Percentiles rank a stretch among this genome's conserved stretches.
Conservation (phyloP, 1,139 yeast species). For the Hemisphaericaspora xylanilytica region DNA sequence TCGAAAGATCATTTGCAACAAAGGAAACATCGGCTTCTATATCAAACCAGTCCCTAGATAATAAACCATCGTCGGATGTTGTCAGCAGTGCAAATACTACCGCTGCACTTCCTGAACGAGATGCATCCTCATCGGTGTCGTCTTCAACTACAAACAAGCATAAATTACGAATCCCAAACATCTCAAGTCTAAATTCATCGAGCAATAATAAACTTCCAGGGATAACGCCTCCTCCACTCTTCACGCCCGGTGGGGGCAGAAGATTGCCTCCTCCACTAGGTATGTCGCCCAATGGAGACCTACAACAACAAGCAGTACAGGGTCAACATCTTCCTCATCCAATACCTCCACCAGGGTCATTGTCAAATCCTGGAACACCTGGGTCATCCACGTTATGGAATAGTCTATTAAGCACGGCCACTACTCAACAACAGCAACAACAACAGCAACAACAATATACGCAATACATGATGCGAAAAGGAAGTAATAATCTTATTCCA, state of each 20-base stretch:
- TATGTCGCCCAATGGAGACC: constrained; percentile 35
- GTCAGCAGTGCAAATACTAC: not conserved
- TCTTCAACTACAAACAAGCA: constrained; percentile 25
- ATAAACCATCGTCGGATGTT: too few relatives aligned
- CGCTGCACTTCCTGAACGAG: constrained; percentile 4
- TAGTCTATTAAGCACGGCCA: constrained; percentile 42
- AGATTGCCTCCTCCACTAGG: constrained; percentile 60
- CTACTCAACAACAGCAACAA: constrained; percentile 17
- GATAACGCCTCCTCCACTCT: constrained; percentile 54
- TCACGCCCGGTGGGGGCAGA: constrained; percentile 64
- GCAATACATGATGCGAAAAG: constrained; percentile 7
- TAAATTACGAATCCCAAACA: constrained; percentile 35
- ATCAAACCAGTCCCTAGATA: constrained; percentile 1
- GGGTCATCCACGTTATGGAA: constrained; percentile 47
- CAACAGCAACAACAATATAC: constrained; percentile 9
- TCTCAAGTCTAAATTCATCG: constrained; percentile 23
- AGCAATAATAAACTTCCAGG: constrained; percentile 34
- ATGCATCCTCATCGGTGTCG: constrained; percentile 4
- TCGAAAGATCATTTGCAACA: constrained; percentile 86
- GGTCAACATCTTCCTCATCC: constrained; percentile 4
- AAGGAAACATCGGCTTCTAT: constrained; percentile 37
- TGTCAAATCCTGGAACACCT: constrained; percentile 50
- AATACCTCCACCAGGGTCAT: constrained; percentile 4
- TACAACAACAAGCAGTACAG: not conserved
- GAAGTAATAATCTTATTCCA: constrained; percentile 29